A percentile compares a stretch with the other conserved stretches of the same genome.
phyloP scores from a whole-genome alignment of 2,329 filamentous ascomycete genomes.

The Rhinocladiella mackenziei region DNA sequence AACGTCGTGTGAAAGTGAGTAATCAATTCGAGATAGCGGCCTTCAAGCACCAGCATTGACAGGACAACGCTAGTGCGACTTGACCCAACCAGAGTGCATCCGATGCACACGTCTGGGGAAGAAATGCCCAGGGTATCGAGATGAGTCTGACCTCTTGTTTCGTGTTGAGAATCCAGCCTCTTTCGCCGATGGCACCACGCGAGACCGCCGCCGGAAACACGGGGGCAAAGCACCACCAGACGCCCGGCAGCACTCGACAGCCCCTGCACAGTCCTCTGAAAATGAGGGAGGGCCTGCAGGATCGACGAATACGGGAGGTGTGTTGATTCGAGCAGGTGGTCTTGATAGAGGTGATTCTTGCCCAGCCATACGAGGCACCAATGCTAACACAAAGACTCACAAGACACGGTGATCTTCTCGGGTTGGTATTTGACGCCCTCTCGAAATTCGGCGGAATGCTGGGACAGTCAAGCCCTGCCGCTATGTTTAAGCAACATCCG shows the following conservation, averaged over 20 bases:
- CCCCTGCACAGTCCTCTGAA: no score
- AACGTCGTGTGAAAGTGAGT: conserved; percentile 24
- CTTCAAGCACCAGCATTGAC: conserved; percentile 14
- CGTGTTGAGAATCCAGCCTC: conserved; percentile 29
- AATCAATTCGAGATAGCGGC: conserved; percentile 3
- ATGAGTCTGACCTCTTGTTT: conserved; percentile 35
- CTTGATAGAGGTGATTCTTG: no score
- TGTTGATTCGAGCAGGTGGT: conserved; percentile 7
- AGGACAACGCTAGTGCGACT: conserved; percentile 16
- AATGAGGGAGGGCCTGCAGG: no score
- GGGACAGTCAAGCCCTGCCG: conserved; percentile 11
- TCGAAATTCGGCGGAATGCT: conserved; percentile 8
- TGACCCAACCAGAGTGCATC: conserved; percentile 21
- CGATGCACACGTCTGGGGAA: conserved; percentile 30
- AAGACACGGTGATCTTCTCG: conserved; percentile 7
- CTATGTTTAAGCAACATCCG: conserved; percentile 15
- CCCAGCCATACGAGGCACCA: no score
- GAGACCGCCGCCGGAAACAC: conserved; percentile 15
- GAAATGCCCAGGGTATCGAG: conserved; percentile 33
- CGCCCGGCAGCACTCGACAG: neutral
- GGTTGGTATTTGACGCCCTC: conserved; percentile 7
- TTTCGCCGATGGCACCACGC: conserved; percentile 9
- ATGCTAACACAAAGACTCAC: no score
- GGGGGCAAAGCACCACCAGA: neutral
- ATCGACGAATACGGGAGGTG: no score